Percentiles rank a stretch among this genome's conserved stretches.
Evolutionary conservation across 768 basidiomycete species (phyloP).

Genomic region (Phlegmacium glaucopus): DNA sequence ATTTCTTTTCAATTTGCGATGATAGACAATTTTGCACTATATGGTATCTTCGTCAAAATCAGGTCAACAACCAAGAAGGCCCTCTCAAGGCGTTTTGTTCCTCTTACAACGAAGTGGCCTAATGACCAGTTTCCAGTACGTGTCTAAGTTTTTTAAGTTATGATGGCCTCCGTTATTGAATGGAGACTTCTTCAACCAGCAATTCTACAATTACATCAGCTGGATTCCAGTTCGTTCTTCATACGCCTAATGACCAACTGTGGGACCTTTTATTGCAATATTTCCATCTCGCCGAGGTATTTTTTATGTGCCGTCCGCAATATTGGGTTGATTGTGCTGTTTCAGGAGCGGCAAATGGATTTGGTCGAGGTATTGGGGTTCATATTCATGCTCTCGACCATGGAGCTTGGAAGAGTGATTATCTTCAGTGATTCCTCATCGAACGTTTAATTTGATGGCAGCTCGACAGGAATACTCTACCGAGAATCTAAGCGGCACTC

Average conservation of each 20-base stretch:
- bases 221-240: slow-evolving; percentile 95
- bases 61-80: slow-evolving; percentile 69
- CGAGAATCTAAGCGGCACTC: slow-evolving; percentile 72
- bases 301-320: slow-evolving; percentile 15
- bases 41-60: slow-evolving; percentile 89
- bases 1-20: too few species aligned
- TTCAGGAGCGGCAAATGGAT: slow-evolving; percentile 84
- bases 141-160: slow-evolving; percentile 8
- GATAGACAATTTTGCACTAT: slow-evolving; percentile 91
- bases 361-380: slow-evolving; percentile 91
- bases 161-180: slow-evolving; percentile 9
- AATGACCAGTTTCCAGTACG: slow-evolving; percentile 74
- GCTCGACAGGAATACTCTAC: slow-evolving; percentile 79
- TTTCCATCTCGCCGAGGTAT: slow-evolving; percentile 79
- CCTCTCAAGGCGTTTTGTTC: slow-evolving; percentile 80
- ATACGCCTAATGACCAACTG: slow-evolving; percentile 90
- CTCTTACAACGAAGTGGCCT: slow-evolving; percentile 82
- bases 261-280: slow-evolving; percentile 95
- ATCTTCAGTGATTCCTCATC: slow-evolving; percentile 6
- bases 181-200: slow-evolving; percentile 26
- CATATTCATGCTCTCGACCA: slow-evolving; percentile 95
- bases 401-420: slow-evolving; percentile 86
- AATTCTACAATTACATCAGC: slow-evolving; percentile 80
- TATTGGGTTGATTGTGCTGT: slow-evolving; percentile 13
- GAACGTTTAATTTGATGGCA: slow-evolving; percentile 12